Evolutionary conservation across 1,139 yeast genomes (phyloP), one percentile per base, ranked within the genome.

Genomic region (Candida glucosophila): DNA sequence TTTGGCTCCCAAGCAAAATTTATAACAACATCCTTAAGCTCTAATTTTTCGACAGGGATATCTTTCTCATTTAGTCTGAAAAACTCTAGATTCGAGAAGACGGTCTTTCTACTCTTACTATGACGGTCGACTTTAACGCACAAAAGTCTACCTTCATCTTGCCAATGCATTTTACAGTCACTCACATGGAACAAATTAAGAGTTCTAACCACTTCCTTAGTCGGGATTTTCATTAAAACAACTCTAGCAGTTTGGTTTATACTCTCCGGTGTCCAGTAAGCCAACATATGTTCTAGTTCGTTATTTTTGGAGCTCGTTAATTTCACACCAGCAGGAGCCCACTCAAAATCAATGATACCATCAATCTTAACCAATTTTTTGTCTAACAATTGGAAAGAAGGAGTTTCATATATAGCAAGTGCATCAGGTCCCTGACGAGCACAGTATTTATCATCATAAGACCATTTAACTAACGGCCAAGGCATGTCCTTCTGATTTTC

Each of bases 381-480:
- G 47, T 86, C 96, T 41, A 90, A 62, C 38, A 90, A 58, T 40
- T 65, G 67, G 62, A 72, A 77, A 24, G 77, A 67, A 49, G 82
- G 75, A 26, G 85, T 70, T 30, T 76, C 77, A 56, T 88, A 92
- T 37, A 92, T 72, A 26, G 95, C 90, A 41, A 92, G 67, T 29
- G 94, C 96, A 39, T 83, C 92, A 30, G 95, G 95, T 29, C 90
- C 90, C 56, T 83, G 75, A 62, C 98, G 81, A 31, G 96, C 97
- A 63, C 95, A 83, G 65, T 78, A 92, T 56, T 76, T 78, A 57
- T 85, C 95, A 58, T 92, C 93, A 44, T 67, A 69, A 23, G 97
- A 85, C 97, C 98, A 92, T 58, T 86, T 88, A 52, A 92, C 80
- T 49, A 90, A 73, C 26, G 99, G 99, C 99, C 99, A 90, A 39